Conservation (phyloP, 1,284 basidiomycete species). For the Boletus hoseneyae region DNA sequence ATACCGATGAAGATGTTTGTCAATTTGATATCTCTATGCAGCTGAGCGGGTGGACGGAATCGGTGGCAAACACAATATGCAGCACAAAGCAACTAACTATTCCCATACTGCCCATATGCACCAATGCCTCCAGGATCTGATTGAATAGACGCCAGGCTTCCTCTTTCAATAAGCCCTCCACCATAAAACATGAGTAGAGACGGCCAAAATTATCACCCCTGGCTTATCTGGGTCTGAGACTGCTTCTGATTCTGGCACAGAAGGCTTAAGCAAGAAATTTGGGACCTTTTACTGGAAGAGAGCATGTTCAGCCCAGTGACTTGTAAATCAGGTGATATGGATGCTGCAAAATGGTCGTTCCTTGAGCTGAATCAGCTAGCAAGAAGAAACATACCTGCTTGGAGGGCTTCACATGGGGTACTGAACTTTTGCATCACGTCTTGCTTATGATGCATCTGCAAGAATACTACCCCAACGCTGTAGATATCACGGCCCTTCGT, state of each 20-base stretch:
- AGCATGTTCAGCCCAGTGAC: slow-evolving; percentile 57
- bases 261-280: slow-evolving; percentile 46
- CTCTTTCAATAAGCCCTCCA: slow-evolving; percentile 35
- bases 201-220: slow-evolving; percentile 48
- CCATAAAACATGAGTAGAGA: slow-evolving; percentile 81
- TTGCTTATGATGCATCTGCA: slow-evolving; percentile 75
- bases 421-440: slow-evolving; percentile 52
- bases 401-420: slow-evolving; percentile 44
- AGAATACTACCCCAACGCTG: slow-evolving; percentile 63
- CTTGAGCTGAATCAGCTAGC: neutral
- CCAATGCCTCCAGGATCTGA: slow-evolving; percentile 90
- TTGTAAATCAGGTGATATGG: slow-evolving; percentile 48
- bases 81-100: slow-evolving; percentile 48
- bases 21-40: slow-evolving; percentile 92
- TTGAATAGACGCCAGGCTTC: slow-evolving; percentile 83
- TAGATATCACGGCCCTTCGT: slow-evolving; percentile 72
- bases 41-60: slow-evolving; percentile 39
- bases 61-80: neutral
- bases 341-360: slow-evolving; percentile 36
- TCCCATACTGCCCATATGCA: slow-evolving; percentile 84
- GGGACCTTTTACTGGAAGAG: slow-evolving; percentile 50
- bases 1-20: slow-evolving; percentile 89
- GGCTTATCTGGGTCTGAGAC: slow-evolving; percentile 43
- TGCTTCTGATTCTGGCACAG: slow-evolving; percentile 39
- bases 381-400: slow-evolving; percentile 36